Conservation (phyloP, 2,329 filamentous ascomycete genomes). For the Aaosphaeria pasadenensis region DNA sequence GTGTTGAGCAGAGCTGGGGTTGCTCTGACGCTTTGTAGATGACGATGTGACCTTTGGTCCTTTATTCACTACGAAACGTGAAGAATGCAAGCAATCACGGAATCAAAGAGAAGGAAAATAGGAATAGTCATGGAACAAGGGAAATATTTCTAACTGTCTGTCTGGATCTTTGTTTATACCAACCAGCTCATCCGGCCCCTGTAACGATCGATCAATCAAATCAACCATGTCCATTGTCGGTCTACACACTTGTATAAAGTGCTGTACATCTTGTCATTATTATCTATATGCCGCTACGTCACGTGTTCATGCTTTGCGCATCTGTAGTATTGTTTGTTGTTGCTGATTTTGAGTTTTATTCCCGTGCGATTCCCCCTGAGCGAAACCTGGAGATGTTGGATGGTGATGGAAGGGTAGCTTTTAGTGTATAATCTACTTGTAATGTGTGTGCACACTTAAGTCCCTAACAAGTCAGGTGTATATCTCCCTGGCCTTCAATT, state of each 20-base stretch:
- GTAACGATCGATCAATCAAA: not conserved
- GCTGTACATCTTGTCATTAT: not conserved
- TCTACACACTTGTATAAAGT: not conserved
- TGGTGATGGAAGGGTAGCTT: slow-evolving; percentile 6
- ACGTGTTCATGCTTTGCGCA: slow-evolving; percentile 17
- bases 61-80: too few species aligned
- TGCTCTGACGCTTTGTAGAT: slow-evolving; percentile 50
- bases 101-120: not conserved
- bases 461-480: too few species aligned
- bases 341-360: too few species aligned
- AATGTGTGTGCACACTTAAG: too few species aligned
- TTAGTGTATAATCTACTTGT: slow-evolving; percentile 18
- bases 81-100: not conserved
- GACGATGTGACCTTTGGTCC: not conserved
- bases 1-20: slow-evolving; percentile 81
- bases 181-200: not conserved
- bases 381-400: too few species aligned
- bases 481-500: too few species aligned
- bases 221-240: too few species aligned
- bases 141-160: not conserved
- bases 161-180: too few species aligned
- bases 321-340: slow-evolving; percentile 3
- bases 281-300: slow-evolving; percentile 10
- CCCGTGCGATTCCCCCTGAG: too few species aligned
- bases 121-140: not conserved